Conservation (phyloP, 2,329 filamentous ascomycete species). For the Aspergillus neotritici region DNA sequence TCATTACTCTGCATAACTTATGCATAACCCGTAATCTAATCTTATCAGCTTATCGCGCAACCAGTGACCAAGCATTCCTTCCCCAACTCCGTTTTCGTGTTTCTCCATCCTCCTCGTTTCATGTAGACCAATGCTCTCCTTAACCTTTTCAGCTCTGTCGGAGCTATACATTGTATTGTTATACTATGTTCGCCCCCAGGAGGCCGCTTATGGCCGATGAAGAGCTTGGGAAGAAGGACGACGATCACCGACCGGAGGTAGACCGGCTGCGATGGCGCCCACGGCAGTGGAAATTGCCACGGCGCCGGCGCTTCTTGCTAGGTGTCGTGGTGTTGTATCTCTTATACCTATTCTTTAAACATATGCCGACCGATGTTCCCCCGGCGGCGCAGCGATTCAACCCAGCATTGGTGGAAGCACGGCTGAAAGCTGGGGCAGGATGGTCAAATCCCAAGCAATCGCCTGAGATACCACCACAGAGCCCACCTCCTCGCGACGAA, state of each 20-base stretch:
- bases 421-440: constrained; percentile 9
- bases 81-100: neutral
- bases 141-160: constrained; percentile 14
- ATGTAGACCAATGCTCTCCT: constrained; percentile 8
- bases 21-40: too few relatives aligned
- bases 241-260: constrained; percentile 49
- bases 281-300: constrained; percentile 31
- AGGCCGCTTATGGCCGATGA: constrained; percentile 50
- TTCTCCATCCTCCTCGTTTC: constrained; percentile 1
- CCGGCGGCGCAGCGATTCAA: constrained; percentile 30
- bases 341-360: constrained; percentile 60
- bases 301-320: constrained; percentile 48
- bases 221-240: constrained; percentile 61
- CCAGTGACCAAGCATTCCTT: neutral
- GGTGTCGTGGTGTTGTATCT: constrained; percentile 45
- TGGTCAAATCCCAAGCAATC: constrained; percentile 7
- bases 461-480: constrained; percentile 5
- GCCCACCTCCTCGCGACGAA: constrained; percentile 11
- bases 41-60: neutral
- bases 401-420: constrained; percentile 15
- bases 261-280: constrained; percentile 25
- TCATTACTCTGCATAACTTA: too few relatives aligned
- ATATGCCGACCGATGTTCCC: constrained; percentile 52
- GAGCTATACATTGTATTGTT: constrained; percentile 16
- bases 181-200: constrained; percentile 37